A percentile compares a stretch with the other conserved stretches of the same genome.
Conservation (phyloP, 2,329 filamentous ascomycete species). For the Magnaporthales sp. region DNA sequence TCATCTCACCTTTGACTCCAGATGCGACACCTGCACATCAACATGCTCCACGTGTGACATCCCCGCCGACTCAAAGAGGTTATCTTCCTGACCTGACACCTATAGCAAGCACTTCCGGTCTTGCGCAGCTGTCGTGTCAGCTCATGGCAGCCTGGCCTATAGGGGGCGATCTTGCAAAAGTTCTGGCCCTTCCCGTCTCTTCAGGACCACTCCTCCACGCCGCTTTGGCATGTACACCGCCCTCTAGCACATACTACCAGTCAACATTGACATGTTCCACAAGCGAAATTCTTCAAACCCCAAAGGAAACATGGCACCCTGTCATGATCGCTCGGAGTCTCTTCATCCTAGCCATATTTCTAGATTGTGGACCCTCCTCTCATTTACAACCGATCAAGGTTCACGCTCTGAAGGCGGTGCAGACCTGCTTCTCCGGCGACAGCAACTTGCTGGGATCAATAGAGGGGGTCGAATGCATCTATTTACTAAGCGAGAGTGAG, state of each 20-base stretch:
- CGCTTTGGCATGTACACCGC: neutral
- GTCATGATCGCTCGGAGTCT: constrained; percentile 25
- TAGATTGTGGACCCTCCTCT: constrained; percentile 19
- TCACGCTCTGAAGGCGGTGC: constrained; percentile 7
- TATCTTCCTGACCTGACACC: neutral
- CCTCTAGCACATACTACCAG: neutral
- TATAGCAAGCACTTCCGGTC: too few species aligned
- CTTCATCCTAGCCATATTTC: constrained; percentile 19
- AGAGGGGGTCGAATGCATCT: constrained; percentile 41
- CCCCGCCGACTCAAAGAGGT: neutral
- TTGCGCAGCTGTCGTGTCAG: neutral
- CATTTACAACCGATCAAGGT: neutral
- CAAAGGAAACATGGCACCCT: constrained; percentile 20
- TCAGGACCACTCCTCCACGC: neutral
- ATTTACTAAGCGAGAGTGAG: constrained; percentile 36
- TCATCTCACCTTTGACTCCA: neutral
- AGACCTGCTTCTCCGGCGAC: constrained; percentile 31
- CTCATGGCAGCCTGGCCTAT: neutral
- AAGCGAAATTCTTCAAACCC: constrained; percentile 22
- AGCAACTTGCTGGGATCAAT: constrained; percentile 34
- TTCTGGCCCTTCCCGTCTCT: neutral
- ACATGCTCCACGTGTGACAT: neutral
- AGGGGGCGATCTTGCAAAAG: neutral
- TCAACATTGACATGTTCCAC: neutral
- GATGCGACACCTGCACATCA: neutral